Base-by-base conservation (phyloP, 495 filamentous ascomycete genomes). In the Penicillium crystallinum region DNA sequence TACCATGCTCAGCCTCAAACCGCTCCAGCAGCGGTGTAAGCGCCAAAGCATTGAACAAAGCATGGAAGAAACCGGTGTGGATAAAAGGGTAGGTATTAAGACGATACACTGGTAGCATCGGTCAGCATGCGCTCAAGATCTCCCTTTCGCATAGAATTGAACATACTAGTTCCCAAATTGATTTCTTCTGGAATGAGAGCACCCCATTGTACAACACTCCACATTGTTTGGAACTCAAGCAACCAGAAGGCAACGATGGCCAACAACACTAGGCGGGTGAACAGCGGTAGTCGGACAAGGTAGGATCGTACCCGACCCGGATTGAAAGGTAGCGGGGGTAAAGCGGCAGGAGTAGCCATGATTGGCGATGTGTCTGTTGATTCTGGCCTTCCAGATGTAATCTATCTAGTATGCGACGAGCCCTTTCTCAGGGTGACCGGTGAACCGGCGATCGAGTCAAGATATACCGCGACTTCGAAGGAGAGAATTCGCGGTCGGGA, bases 1-100 rank as follows among this genome's bases (percentile, higher is more conserved):
- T 96, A 22, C 93, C 93, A 72, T 93, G 79, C 63, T 96, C 92
- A n/a, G 82, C 76, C 71, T 98, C 93, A 65, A 97, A 98, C 40
- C 91, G 79, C 68, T 96, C 91, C 56, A 97, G 64, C 40, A 98
- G 72, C 14, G 93, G 93, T 10, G 83, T 83, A 52, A 97, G 69
- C 4, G 90, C 86, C 40, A 96, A 15, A 36, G 87, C 62, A 68
- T 97, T 96, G 59, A 97, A 65, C 25, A 92, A 56, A 40, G 83
- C 73, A 65, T 97, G 93, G 52, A 95, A 75, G 68, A 92, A 79
- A 54, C 84, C 83, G 27, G 77, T 61, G 66, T 98, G 93, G 49
- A 97, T 86, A 46, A 98, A 76, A 2, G 92, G 91, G 66, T 88
- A 98, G 9, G 91, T 95, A 62, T 96, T 97, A 15, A 91, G 76